These are phyloP conservation scores for Pythium brassicae DNA, from an alignment of 352 stramenopile species.

Conservation along the genomic window DNA sequence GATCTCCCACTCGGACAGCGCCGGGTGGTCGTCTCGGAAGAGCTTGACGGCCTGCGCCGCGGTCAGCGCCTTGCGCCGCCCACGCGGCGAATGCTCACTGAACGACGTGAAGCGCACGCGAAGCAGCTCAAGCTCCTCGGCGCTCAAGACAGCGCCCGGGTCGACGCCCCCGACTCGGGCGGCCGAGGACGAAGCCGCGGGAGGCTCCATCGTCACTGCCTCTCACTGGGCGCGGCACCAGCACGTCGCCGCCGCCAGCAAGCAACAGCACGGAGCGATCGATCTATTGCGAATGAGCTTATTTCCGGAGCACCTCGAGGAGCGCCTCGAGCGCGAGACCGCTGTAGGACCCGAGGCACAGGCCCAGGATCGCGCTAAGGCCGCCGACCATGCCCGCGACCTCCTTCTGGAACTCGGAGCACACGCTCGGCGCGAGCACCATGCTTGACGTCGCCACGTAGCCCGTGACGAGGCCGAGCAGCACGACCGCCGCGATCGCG, in stretches of 20 bases:
- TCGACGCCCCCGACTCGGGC: constrained; percentile 10
- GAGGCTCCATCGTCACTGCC: too few relatives aligned
- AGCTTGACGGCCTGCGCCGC: constrained; percentile 45
- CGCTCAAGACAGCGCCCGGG: constrained; percentile 32
- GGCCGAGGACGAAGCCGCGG: too few relatives aligned
- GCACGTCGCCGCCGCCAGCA: too few relatives aligned
- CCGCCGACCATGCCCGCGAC: constrained; percentile 71
- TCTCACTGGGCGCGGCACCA: too few relatives aligned
- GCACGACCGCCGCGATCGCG: constrained; percentile 44
- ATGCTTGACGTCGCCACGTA: constrained; percentile 80
- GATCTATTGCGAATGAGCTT: not conserved
- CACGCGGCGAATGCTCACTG: not conserved
- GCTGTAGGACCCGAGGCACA: constrained; percentile 75
- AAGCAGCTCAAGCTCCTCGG: constrained; percentile 44
- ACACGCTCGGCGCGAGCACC: constrained; percentile 70
- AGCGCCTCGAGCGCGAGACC: constrained; percentile 66
- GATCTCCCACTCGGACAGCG: constrained; percentile 57
- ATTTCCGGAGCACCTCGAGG: constrained; percentile 27
- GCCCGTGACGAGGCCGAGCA: constrained; percentile 60
- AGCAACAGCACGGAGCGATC: not conserved
- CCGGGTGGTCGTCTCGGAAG: constrained; percentile 58
- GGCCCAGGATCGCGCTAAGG: constrained; percentile 63
- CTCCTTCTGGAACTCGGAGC: constrained; percentile 75
- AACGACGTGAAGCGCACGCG: constrained; percentile 40
- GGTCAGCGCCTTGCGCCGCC: constrained; percentile 20